A percentile compares a stretch with the other conserved stretches of the same genome.
phyloP scores from a whole-genome alignment of 2,329 filamentous ascomycete genomes.

The Neonectria faginata region DNA sequence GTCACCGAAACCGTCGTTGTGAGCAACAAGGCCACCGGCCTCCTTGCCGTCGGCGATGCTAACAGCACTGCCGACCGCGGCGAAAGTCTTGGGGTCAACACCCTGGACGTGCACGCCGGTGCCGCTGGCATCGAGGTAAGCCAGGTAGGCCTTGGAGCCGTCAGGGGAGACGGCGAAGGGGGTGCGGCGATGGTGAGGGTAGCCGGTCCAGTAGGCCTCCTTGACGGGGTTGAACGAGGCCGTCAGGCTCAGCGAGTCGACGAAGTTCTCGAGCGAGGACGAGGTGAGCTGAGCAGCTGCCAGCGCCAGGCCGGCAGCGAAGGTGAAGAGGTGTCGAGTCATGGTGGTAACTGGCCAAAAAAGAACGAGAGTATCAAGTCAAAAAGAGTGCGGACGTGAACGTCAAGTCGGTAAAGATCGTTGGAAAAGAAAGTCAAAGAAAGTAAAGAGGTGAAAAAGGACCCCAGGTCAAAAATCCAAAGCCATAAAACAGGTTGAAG shows the following conservation, averaged over 20 bases:
- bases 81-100: conserved; percentile 66
- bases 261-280: conserved; percentile 46
- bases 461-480: conserved; percentile 41
- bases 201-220: conserved; percentile 70
- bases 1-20: conserved; percentile 73
- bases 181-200: conserved; percentile 71
- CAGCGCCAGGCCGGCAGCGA: conserved; percentile 45
- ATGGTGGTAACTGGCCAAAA: conserved; percentile 23
- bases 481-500: conserved; percentile 35
- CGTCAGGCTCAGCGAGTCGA: conserved; percentile 60
- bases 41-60: conserved; percentile 67
- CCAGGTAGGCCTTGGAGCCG: conserved; percentile 68
- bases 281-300: conserved; percentile 42
- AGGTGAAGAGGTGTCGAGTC: conserved; percentile 41
- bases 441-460: conserved; percentile 35
- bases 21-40: conserved; percentile 70
- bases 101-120: conserved; percentile 69
- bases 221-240: conserved; percentile 68
- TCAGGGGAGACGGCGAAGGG: conserved; percentile 72
- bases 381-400: conserved; percentile 28
- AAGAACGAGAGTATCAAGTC: conserved; percentile 25
- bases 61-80: conserved; percentile 62
- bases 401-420: conserved; percentile 38
- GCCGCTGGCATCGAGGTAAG: conserved; percentile 68
- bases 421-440: conserved; percentile 39